These are phyloP conservation scores for Pseudevernia furfuracea DNA, from an alignment of 495 filamentous ascomycete species.

Conservation along the genomic window DNA sequence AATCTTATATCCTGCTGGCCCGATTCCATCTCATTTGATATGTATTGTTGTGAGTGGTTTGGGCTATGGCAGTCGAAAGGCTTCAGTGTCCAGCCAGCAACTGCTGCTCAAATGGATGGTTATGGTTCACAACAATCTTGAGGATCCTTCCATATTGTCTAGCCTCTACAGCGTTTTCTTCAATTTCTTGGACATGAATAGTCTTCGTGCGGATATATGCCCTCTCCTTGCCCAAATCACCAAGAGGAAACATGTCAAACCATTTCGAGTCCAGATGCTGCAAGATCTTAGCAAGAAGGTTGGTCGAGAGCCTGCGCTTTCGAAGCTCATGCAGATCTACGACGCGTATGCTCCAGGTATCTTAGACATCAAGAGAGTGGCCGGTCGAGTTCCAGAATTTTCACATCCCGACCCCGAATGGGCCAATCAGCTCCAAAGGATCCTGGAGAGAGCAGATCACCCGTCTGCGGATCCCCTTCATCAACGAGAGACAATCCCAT, in stretches of 20 bases:
- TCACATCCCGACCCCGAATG: constrained; percentile 74
- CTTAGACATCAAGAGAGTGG: constrained; percentile 4
- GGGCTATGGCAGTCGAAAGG: constrained; percentile 72
- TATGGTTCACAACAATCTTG: constrained; percentile 65
- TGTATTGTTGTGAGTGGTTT: constrained; percentile 64
- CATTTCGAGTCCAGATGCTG: constrained; percentile 75
- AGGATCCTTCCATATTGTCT: constrained; percentile 56
- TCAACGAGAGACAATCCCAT: constrained; percentile 36
- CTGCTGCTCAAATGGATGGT: constrained; percentile 73
- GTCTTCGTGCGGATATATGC: constrained; percentile 48
- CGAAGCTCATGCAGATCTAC: constrained; percentile 72
- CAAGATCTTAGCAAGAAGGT: constrained; percentile 52
- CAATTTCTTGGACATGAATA: constrained; percentile 75
- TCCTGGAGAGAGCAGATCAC: constrained; percentile 33
- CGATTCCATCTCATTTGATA: constrained; percentile 53
- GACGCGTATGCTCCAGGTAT: constrained; percentile 82
- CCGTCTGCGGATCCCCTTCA: constrained; percentile 20
- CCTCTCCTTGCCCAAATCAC: constrained; percentile 80
- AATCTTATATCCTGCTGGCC: constrained; percentile 63
- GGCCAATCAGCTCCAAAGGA: constrained; percentile 56
- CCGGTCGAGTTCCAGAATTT: neutral
- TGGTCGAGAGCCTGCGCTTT: constrained; percentile 65
- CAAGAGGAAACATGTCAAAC: constrained; percentile 77
- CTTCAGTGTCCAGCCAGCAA: constrained; percentile 59
- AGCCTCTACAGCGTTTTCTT: constrained; percentile 74